phyloP scores from a whole-genome alignment of 2,329 filamentous ascomycete species.

The Hyphodiscus sp. region DNA sequence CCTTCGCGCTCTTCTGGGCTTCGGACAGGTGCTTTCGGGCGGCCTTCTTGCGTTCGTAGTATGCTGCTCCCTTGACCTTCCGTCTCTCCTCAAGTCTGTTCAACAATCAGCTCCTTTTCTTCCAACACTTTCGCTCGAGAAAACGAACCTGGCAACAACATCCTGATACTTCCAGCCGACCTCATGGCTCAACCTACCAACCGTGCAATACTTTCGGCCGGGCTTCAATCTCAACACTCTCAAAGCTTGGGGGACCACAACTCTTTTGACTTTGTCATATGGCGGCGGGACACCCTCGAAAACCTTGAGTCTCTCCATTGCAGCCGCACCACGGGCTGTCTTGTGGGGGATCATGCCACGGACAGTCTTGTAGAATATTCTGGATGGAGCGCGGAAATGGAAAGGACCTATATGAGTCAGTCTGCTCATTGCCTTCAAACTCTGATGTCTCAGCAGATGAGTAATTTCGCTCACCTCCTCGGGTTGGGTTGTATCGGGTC shows the following conservation, averaged over 20 bases:
- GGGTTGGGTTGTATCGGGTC: slow-evolving; percentile 98
- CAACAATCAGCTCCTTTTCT: slow-evolving; percentile 19
- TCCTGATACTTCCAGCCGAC: slow-evolving; percentile 99
- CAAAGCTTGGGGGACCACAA: slow-evolving; percentile 97
- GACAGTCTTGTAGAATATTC: slow-evolving; percentile 99
- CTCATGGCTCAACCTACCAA: slow-evolving; percentile 95
- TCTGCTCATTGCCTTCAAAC: slow-evolving; percentile 9
- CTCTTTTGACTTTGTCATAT: slow-evolving; percentile 99
- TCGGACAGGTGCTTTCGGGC: slow-evolving; percentile 83
- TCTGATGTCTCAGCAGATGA: slow-evolving; percentile 2
- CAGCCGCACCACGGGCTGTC: slow-evolving; percentile 94
- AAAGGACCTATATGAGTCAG: slow-evolving; percentile 69
- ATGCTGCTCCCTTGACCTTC: slow-evolving; percentile 98
- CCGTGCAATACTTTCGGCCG: slow-evolving; percentile 99
- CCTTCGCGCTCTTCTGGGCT: slow-evolving; percentile 85
- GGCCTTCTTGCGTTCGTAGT: slow-evolving; percentile 99
- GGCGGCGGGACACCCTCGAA: slow-evolving; percentile 99
- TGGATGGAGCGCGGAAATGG: slow-evolving; percentile 98
- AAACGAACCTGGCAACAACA: slow-evolving; percentile 93
- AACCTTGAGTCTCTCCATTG: slow-evolving; percentile 97
- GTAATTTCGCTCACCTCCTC: slow-evolving; percentile 66
- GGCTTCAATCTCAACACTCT: slow-evolving; percentile 95
- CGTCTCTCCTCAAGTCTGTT: slow-evolving; percentile 94
- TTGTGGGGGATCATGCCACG: slow-evolving; percentile 99
- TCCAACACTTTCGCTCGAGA: too few species aligned